Percentiles rank a stretch among this genome's conserved stretches.
Conservation (phyloP, 2,329 filamentous ascomycete genomes). For the Podosphaera aphanis region DNA sequence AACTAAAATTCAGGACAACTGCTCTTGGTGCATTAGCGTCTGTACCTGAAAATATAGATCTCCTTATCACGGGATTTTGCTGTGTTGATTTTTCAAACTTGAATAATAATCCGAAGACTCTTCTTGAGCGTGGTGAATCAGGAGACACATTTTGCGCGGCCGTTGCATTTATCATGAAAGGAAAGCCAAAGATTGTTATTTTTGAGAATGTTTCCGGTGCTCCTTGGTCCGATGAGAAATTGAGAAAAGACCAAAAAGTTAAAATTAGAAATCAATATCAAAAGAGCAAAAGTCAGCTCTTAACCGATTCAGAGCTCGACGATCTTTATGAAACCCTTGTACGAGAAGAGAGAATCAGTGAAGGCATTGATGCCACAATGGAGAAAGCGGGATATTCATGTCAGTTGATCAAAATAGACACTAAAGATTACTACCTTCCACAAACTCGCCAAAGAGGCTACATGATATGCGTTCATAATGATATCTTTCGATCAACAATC, state of each 20-base stretch:
- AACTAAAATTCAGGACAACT: constrained; percentile 26
- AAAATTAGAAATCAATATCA: neutral
- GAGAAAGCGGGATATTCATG: constrained; percentile 29
- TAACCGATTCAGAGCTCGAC: neutral
- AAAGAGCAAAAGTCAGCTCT: neutral
- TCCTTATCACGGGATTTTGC: constrained; percentile 49
- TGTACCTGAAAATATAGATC: constrained; percentile 34
- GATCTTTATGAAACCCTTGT: neutral
- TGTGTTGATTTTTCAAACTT: constrained; percentile 53
- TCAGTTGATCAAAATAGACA: constrained; percentile 29
- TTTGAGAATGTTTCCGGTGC: constrained; percentile 46
- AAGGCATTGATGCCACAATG: constrained; percentile 7
- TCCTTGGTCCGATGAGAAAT: constrained; percentile 27
- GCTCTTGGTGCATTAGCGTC: constrained; percentile 35
- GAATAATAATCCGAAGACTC: constrained; percentile 30
- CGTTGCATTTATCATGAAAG: constrained; percentile 28
- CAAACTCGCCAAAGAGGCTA: constrained; percentile 42
- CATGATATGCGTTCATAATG: constrained; percentile 28
- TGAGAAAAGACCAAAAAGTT: constrained; percentile 1
- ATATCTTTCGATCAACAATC: neutral
- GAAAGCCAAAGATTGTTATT: constrained; percentile 38
- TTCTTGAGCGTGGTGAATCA: constrained; percentile 37
- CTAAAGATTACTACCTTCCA: constrained; percentile 49
- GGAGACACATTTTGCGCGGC: constrained; percentile 39
- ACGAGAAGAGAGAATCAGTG: neutral